phyloP scores from a whole-genome alignment of 768 basidiomycete genomes.

The Suillus variegatus region DNA sequence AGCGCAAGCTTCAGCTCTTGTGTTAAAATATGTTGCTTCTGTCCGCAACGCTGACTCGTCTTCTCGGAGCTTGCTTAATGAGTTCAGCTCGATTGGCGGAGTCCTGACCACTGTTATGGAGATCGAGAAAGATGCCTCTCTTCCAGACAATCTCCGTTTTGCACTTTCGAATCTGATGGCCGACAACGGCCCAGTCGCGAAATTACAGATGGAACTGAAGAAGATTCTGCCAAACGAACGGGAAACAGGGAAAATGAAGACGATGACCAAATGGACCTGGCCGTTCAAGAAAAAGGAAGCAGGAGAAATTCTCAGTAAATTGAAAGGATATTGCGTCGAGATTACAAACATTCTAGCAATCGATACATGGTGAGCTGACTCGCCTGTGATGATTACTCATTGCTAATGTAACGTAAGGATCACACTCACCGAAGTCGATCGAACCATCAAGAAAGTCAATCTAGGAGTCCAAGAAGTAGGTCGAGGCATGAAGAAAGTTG shows the following conservation, averaged over 20 bases:
- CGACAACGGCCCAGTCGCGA: not conserved
- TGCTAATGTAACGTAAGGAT: not conserved
- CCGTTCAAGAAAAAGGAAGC: constrained; percentile 9
- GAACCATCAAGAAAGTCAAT: too few relatives aligned
- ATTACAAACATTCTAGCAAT: not conserved
- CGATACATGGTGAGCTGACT: not conserved
- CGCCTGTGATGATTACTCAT: too few relatives aligned
- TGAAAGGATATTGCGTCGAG: not conserved
- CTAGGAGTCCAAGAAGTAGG: not conserved
- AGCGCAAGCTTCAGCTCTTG: too few relatives aligned
- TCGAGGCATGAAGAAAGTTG: not conserved
- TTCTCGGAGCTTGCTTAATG: not conserved
- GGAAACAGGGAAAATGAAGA: not conserved
- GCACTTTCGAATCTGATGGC: not conserved
- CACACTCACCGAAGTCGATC: not conserved
- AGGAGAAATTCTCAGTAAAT: not conserved
- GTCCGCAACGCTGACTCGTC: not conserved
- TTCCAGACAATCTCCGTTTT: not conserved
- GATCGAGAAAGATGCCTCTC: not conserved
- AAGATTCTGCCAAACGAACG: not conserved
- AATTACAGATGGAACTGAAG: not conserved
- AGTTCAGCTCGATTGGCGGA: not conserved
- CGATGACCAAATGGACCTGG: not conserved
- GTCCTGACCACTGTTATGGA: not conserved
- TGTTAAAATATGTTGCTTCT: constrained; percentile 2